Evolutionary conservation across 208 protist genomes (phyloP), one percentile per base, ranked within the genome.

Genomic region (Angomonas ambiguus): DNA sequence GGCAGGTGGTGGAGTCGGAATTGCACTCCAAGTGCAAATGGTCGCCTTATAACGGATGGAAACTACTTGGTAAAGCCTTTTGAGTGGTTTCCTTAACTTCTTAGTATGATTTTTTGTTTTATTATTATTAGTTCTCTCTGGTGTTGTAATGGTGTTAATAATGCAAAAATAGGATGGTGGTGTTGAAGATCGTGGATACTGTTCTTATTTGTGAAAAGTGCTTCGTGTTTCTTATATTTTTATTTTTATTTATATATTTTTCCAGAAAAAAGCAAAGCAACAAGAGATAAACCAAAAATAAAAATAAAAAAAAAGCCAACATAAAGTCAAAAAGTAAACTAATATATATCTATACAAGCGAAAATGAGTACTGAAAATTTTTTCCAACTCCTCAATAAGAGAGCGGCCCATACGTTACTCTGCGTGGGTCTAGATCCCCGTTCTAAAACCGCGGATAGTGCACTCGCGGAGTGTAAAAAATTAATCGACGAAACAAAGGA

Each of bases 361-460:
- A 2, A 55, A 22, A 65, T 42, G 53, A 33, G 16, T 25, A 51
- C 24, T 5, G 25, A 31, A 1, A 65, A 32, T 53, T 95, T 95
- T 65, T 95, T 95, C 65, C 83, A 95, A 45, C 71, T 93, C 24
- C 78, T 95, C 18, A 88, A 93, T 61, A 82, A 81, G 74, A 83
- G 89, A 20, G 86, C 86, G 45, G 88, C 85, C 75, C 67, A 64
- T 41, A 86, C 83, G 33, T 77, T 95, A 64, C 85, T 95, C 10
- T 95, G 89, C 74, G 79, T 95, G 35, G 89, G 89, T 8, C 77
- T 95, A 28, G 89, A 95, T 71, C 89, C 89, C 10, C 89, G 89
- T 33, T 71, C 83, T 35, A 79, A 80, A 64, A 85, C 73, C 24
- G 83, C 89, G 6, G 72, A 73, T 20, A 82, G 22, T 3, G 89